phyloP scores from a whole-genome alignment of 805 yeast genomes.

The Clavispora santaluciae region DNA sequence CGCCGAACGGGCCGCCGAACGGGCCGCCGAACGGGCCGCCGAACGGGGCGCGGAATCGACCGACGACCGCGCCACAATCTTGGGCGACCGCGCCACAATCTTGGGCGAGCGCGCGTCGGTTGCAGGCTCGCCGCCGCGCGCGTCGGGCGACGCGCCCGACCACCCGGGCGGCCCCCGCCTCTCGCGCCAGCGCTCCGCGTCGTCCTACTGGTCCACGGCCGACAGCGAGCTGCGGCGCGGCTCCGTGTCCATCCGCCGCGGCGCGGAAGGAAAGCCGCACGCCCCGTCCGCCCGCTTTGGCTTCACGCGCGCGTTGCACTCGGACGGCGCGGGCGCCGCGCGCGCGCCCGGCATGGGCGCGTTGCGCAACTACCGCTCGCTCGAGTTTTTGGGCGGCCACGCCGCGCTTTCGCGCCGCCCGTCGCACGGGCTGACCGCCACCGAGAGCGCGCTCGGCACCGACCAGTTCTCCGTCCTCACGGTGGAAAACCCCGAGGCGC shows the following conservation, averaged over 20 bases:
- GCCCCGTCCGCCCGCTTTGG: constrained; percentile 23
- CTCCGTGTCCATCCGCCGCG: constrained; percentile 21
- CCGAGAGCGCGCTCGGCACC: constrained; percentile 15
- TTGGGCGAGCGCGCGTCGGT: too few relatives aligned
- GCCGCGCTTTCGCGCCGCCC: constrained; percentile 23
- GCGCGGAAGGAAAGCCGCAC: too few relatives aligned
- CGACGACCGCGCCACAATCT: too few relatives aligned
- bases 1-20: constrained; percentile 5
- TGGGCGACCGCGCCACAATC: too few relatives aligned
- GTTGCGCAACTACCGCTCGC: constrained; percentile 22
- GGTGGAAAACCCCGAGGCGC: constrained; percentile 21
- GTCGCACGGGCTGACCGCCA: constrained; percentile 34
- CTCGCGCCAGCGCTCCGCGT: constrained; percentile 23
- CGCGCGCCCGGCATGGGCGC: constrained; percentile 11
- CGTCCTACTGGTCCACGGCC: constrained; percentile 37
- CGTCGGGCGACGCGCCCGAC: too few relatives aligned
- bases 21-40: constrained; percentile 5
- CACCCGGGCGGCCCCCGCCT: too few relatives aligned
- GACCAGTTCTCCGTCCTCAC: constrained; percentile 34
- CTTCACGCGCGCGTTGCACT: constrained; percentile 35
- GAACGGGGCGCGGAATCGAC: constrained; percentile 4
- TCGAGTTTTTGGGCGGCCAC: constrained; percentile 19
- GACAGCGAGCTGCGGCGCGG: constrained; percentile 18
- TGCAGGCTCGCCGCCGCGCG: too few relatives aligned
- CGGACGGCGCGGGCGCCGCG: constrained; percentile 22